These are phyloP conservation scores for Puccinia triticina DNA, from an alignment of 1,284 basidiomycete species.

Conservation along the genomic window DNA sequence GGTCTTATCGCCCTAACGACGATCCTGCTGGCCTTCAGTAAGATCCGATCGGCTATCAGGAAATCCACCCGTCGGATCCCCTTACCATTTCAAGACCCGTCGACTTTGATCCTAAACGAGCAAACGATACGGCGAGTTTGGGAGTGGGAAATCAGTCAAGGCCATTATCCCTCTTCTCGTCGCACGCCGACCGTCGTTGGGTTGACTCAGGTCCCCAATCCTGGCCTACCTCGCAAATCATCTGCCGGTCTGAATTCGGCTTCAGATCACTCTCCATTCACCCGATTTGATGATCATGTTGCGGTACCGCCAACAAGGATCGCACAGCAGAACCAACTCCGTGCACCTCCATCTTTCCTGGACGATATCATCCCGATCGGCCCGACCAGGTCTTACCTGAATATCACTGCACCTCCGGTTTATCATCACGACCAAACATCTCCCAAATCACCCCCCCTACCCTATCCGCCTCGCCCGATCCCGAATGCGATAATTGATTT, in stretches of 20 bases:
- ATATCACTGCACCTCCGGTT: conserved; percentile 66
- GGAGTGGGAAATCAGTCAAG: conserved; percentile 87
- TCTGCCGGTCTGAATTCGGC: conserved; percentile 27
- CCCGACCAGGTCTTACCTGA: conserved; percentile 74
- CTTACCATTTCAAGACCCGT: conserved; percentile 68
- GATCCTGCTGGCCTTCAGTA: conserved; percentile 47
- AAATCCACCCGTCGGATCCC: conserved; percentile 42
- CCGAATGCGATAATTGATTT: conserved; percentile 80
- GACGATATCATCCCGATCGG: conserved; percentile 64
- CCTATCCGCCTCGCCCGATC: conserved; percentile 74
- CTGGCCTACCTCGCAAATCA: conserved; percentile 50
- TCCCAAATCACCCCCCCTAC: conserved; percentile 54
- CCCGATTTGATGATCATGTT: conserved; percentile 52
- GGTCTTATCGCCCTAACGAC: conserved; percentile 43
- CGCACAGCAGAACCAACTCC: conserved; percentile 54
- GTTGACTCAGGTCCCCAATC: conserved; percentile 52
- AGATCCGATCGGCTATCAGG: conserved; percentile 45
- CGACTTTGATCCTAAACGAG: conserved; percentile 74
- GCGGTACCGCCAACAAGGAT: conserved; percentile 35
- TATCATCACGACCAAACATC: conserved; percentile 67
- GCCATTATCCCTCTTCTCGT: conserved; percentile 81
- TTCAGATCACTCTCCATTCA: conserved; percentile 33
- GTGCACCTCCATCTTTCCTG: conserved; percentile 52
- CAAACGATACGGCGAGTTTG: conserved; percentile 83
- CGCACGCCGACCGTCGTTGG: conserved; percentile 51